Percentiles rank a stretch among this genome's conserved stretches.
Conservation (phyloP, 176 grass and related monocot species). For the Oryza punctata region DNA sequence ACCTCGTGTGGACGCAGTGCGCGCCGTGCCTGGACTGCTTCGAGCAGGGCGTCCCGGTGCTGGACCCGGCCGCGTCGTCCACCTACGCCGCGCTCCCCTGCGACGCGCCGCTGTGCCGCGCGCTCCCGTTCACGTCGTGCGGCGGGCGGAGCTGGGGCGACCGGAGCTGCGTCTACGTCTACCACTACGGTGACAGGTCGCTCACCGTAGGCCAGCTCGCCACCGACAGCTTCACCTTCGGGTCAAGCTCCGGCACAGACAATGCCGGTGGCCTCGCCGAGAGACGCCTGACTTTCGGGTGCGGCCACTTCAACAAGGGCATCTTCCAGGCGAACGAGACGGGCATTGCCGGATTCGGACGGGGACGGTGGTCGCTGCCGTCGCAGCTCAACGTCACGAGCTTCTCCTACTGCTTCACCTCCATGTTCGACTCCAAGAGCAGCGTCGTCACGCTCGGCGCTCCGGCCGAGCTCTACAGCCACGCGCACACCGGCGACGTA, state of each 20-base stretch:
- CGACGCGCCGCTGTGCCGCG: constrained; percentile 41
- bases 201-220: constrained; percentile 54
- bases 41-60: constrained; percentile 51
- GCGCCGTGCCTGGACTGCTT: constrained; percentile 64
- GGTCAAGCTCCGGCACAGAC: neutral
- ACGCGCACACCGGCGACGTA: constrained; percentile 2
- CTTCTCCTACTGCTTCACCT: constrained; percentile 88
- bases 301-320: constrained; percentile 68
- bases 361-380: constrained; percentile 45
- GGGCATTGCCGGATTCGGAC: constrained; percentile 78
- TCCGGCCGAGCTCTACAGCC: constrained; percentile 35
- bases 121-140: constrained; percentile 48
- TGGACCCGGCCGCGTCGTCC: constrained; percentile 56
- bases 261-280: neutral
- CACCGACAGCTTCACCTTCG: constrained; percentile 59
- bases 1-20: constrained; percentile 94
- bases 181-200: constrained; percentile 67
- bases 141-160: constrained; percentile 15
- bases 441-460: constrained; percentile 79
- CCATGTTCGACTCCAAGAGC: constrained; percentile 54
- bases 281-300: constrained; percentile 61
- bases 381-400: constrained; percentile 60
- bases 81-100: constrained; percentile 62
- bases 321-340: constrained; percentile 68
- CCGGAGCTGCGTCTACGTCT: constrained; percentile 53